Percentiles rank a stretch among this genome's conserved stretches.
phyloP scores from a whole-genome alignment of 2,329 filamentous ascomycete genomes.

The Endoconidiophora polonica region DNA sequence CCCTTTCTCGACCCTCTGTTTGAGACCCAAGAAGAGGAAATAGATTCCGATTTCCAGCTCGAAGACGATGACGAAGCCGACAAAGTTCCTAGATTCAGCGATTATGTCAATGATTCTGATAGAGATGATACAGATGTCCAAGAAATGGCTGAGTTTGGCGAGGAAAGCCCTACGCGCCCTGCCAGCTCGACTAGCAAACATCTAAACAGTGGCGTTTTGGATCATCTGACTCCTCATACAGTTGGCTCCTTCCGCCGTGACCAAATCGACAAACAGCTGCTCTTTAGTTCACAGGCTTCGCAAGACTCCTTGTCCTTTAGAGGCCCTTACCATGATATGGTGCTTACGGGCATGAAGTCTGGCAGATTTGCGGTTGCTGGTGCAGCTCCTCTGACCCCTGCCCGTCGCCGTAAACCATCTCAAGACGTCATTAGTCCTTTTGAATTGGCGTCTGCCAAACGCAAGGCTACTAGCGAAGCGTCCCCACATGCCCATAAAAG shows the following conservation, averaged over 20 bases:
- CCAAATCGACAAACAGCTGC: constrained; percentile 44
- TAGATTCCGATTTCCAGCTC: constrained; percentile 28
- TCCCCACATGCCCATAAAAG: constrained; percentile 31
- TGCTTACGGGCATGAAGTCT: constrained; percentile 45
- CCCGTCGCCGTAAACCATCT: constrained; percentile 39
- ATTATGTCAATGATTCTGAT: constrained; percentile 27
- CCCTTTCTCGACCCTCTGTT: constrained; percentile 40
- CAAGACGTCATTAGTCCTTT: constrained; percentile 34
- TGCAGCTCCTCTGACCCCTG: constrained; percentile 50
- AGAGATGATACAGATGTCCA: neutral
- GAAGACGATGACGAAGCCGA: constrained; percentile 23
- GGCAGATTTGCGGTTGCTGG: constrained; percentile 46
- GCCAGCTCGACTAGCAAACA: constrained; percentile 28
- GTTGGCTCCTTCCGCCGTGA: constrained; percentile 65
- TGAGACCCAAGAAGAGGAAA: constrained; percentile 34
- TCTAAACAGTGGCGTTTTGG: constrained; percentile 26
- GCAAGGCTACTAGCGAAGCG: constrained; percentile 34
- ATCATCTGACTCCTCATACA: constrained; percentile 48
- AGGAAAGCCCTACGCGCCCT: constrained; percentile 34
- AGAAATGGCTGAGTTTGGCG: constrained; percentile 27
- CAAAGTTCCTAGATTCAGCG: constrained; percentile 28
- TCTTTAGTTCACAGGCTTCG: constrained; percentile 42
- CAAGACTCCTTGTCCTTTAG: constrained; percentile 47
- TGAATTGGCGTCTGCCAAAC: constrained; percentile 32
- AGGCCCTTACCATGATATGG: constrained; percentile 41